These are phyloP conservation scores for Penicillium roqueforti DNA, from an alignment of 495 filamentous ascomycete genomes.

Conservation along the genomic window DNA sequence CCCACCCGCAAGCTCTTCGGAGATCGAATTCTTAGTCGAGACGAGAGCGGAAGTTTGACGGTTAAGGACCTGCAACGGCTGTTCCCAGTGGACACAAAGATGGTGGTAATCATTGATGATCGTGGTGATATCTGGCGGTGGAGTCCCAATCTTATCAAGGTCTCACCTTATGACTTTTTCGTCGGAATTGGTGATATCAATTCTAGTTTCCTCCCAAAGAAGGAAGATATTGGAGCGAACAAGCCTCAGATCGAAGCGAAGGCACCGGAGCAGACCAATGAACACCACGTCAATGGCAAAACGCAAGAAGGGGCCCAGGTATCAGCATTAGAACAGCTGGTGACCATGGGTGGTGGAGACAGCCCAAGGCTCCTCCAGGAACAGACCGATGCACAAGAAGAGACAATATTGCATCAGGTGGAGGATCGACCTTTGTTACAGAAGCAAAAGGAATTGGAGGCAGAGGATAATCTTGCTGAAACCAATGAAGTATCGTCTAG, in stretches of 20 bases:
- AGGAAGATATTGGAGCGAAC: slow-evolving; percentile 59
- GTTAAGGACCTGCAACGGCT: slow-evolving; percentile 86
- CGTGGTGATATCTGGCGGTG: slow-evolving; percentile 97
- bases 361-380: slow-evolving; percentile 66
- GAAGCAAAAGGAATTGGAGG: slow-evolving; percentile 83
- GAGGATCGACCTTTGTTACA: slow-evolving; percentile 81
- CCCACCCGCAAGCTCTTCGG: slow-evolving; percentile 86
- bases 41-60: slow-evolving; percentile 90
- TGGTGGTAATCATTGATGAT: slow-evolving; percentile 99
- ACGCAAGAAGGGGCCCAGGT: slow-evolving; percentile 30
- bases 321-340: slow-evolving; percentile 67
- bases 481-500: slow-evolving; percentile 35
- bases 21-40: slow-evolving; percentile 88
- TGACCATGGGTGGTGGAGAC: slow-evolving; percentile 70
- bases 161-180: slow-evolving; percentile 94
- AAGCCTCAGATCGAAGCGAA: slow-evolving; percentile 19
- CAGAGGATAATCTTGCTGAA: slow-evolving; percentile 66
- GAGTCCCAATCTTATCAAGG: slow-evolving; percentile 90
- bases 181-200: slow-evolving; percentile 99
- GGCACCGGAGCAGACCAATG: slow-evolving; percentile 19
- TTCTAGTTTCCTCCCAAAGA: slow-evolving; percentile 90
- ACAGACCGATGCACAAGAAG: slow-evolving; percentile 77
- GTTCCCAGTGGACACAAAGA: slow-evolving; percentile 96
- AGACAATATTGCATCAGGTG: slow-evolving; percentile 81
- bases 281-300: slow-evolving; percentile 40